phyloP scores from a whole-genome alignment of 208 protist species.

The Leishmania tarentolae region DNA sequence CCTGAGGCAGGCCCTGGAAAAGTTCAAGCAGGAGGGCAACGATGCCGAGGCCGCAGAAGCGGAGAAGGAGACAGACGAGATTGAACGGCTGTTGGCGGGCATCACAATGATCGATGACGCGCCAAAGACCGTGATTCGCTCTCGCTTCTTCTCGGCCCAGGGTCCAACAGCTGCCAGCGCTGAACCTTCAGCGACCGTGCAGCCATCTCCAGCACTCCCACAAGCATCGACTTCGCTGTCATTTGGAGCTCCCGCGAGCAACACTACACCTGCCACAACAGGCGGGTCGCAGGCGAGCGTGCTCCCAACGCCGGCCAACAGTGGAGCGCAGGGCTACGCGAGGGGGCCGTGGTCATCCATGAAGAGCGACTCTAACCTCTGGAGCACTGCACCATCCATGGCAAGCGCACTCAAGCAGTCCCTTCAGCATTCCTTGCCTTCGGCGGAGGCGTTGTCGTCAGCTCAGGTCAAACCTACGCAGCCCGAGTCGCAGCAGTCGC shows the following conservation, averaged over 20 bases:
- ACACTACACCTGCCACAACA: background rate
- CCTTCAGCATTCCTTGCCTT: constrained; percentile 24
- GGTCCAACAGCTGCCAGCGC: background rate
- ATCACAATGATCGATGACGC: constrained; percentile 36
- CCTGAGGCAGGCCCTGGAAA: constrained; percentile 37
- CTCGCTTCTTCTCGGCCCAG: constrained; percentile 55
- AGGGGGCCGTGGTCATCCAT: constrained; percentile 28
- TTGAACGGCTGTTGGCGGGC: constrained; percentile 54
- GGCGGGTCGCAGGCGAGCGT: constrained; percentile 14
- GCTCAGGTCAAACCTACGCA: background rate
- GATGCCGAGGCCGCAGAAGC: constrained; percentile 29
- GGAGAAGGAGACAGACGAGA: constrained; percentile 43
- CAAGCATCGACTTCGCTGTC: background rate
- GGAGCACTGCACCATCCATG: constrained; percentile 32
- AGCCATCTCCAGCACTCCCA: background rate
- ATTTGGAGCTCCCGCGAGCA: background rate
- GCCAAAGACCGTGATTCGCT: constrained; percentile 30
- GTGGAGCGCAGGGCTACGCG: constrained; percentile 21
- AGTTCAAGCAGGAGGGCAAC: constrained; percentile 41
- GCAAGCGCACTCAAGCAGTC: constrained; percentile 35
- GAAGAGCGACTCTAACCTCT: constrained; percentile 37
- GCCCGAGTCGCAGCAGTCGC: constrained; percentile 4
- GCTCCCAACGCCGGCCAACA: constrained; percentile 24
- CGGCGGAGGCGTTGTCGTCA: constrained; percentile 2
- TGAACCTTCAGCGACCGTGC: constrained; percentile 1